Evolutionary conservation across 306 rosid genomes (phyloP).

Genomic region (Phaseolus lunatus): DNA sequence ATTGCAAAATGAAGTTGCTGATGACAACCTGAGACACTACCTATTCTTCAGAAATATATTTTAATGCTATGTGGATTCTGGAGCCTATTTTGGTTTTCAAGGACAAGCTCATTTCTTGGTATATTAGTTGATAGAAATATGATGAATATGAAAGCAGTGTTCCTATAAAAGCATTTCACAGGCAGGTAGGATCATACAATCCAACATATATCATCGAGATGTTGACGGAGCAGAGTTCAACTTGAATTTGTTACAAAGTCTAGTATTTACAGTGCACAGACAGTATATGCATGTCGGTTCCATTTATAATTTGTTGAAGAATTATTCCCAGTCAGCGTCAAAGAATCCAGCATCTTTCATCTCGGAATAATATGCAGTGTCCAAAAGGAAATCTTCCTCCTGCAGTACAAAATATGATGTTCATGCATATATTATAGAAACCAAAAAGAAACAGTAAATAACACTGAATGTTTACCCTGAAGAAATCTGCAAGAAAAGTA

Average conservation of each 20-base stretch:
- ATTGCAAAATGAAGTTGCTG: constrained; percentile 60
- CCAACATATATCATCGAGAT: constrained; percentile 38
- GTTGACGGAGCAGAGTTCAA: constrained; percentile 53
- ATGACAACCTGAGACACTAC: constrained; percentile 51
- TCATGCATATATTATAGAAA: constrained; percentile 19
- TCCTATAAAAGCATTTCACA: constrained; percentile 54
- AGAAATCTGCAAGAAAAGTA: constrained; percentile 75
- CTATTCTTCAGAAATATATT: constrained; percentile 38
- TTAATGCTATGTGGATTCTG: constrained; percentile 50
- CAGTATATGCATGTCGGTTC: neutral
- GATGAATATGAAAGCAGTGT: constrained; percentile 50
- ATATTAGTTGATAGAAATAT: constrained; percentile 59
- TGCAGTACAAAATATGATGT: constrained; percentile 43
- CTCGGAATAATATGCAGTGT: constrained; percentile 77
- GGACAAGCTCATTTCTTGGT: constrained; percentile 66
- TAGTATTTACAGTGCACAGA: constrained; percentile 42
- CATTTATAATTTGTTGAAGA: constrained; percentile 39
- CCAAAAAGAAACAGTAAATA: constrained; percentile 11
- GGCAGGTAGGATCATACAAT: constrained; percentile 38
- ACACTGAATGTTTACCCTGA: constrained; percentile 55
- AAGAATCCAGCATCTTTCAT: constrained; percentile 96
- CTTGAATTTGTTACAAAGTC: constrained; percentile 57
- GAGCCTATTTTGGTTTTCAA: constrained; percentile 68
- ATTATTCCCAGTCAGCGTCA: constrained; percentile 82
- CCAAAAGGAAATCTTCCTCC: constrained; percentile 82